Conservation (phyloP, 331 rosid genomes). For the Rhamnella rubrinervis region DNA sequence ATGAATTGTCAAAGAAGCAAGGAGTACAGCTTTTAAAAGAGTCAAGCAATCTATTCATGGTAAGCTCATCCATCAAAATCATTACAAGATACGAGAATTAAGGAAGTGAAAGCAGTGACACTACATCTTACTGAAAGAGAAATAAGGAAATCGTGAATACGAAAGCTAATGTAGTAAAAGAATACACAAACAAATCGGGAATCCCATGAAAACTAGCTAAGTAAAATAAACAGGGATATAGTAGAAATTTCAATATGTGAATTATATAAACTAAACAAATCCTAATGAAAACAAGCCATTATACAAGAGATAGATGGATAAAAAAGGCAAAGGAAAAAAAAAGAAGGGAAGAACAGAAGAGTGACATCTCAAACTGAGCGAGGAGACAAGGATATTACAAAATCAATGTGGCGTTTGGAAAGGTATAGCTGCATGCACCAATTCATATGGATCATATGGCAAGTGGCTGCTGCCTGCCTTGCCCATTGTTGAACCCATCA, state of each 20-base stretch:
- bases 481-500: slow-evolving; percentile 47
- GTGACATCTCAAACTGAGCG: slow-evolving; percentile 10
- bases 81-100: too few relatives aligned
- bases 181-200: neutral
- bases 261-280: slow-evolving; percentile 9
- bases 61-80: too few relatives aligned
- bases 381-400: slow-evolving; percentile 22
- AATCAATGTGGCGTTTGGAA: slow-evolving; percentile 12
- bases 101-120: too few relatives aligned
- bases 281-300: slow-evolving; percentile 31
- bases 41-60: too few relatives aligned
- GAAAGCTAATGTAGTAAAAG: too few relatives aligned
- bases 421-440: neutral
- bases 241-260: neutral
- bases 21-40: too few relatives aligned
- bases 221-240: neutral
- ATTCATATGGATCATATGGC: slow-evolving; percentile 2
- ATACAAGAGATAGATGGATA: slow-evolving; percentile 12
- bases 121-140: too few relatives aligned
- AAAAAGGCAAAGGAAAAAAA: neutral
- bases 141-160: too few relatives aligned
- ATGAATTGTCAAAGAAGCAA: too few relatives aligned
- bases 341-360: neutral
- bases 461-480: slow-evolving; percentile 32
- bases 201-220: neutral